Evolutionary conservation across 495 filamentous ascomycete species (phyloP).

Genomic region (Lasiosphaeria miniovina): DNA sequence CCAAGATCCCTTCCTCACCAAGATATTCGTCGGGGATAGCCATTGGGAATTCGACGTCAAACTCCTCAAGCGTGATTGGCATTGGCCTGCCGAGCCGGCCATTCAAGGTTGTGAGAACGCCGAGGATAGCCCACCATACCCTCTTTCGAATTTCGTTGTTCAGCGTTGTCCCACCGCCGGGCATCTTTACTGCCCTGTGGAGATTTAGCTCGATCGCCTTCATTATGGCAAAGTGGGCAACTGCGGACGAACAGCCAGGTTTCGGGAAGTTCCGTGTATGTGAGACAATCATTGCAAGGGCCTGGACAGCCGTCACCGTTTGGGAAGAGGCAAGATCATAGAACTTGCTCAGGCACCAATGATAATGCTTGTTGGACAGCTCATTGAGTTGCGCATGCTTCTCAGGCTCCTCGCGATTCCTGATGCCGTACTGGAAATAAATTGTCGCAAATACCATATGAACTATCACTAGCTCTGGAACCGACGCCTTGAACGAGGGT

Average conservation of each 20-base stretch:
- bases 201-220: slow-evolving; percentile 69
- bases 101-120: slow-evolving; percentile 60
- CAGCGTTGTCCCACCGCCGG: slow-evolving; percentile 51
- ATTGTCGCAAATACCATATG: slow-evolving; percentile 78
- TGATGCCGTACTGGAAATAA: slow-evolving; percentile 66
- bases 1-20: slow-evolving; percentile 49
- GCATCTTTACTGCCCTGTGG: slow-evolving; percentile 64
- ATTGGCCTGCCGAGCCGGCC: slow-evolving; percentile 75
- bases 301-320: slow-evolving; percentile 64
- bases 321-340: slow-evolving; percentile 58
- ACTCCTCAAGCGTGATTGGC: slow-evolving; percentile 65
- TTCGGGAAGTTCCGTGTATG: slow-evolving; percentile 77
- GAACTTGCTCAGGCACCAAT: slow-evolving; percentile 66
- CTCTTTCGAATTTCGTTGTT: slow-evolving; percentile 75
- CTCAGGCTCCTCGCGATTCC: slow-evolving; percentile 55
- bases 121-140: slow-evolving; percentile 67
- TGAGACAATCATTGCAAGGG: slow-evolving; percentile 62
- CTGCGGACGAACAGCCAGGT: slow-evolving; percentile 65
- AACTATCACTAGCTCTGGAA: slow-evolving; percentile 65
- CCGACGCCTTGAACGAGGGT: slow-evolving; percentile 52
- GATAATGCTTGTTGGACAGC: slow-evolving; percentile 69
- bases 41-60: slow-evolving; percentile 72
- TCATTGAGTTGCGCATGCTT: slow-evolving; percentile 54
- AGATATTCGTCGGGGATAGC: slow-evolving; percentile 64
- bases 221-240: slow-evolving; percentile 57